Evolutionary conservation across 2,329 filamentous ascomycete species (phyloP).

Genomic region (Metarhizium brunneum): DNA sequence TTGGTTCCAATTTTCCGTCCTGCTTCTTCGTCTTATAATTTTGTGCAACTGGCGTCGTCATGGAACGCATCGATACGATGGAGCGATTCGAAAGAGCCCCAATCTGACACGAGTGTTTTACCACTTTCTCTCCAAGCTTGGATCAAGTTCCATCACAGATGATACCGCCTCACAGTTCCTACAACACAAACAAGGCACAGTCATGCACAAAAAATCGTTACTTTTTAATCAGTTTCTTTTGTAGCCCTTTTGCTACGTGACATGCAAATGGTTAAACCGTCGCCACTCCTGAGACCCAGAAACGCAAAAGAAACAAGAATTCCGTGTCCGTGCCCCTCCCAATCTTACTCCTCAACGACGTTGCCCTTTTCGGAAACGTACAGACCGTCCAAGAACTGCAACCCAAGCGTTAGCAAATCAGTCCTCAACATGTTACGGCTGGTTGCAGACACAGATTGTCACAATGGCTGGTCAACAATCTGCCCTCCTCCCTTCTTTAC

Average conservation of each 20-base stretch:
- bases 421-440: not conserved
- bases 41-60: not conserved
- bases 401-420: slow-evolving; percentile 13
- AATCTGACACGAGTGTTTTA: not conserved
- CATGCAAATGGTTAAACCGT: slow-evolving; percentile 52
- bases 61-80: not conserved
- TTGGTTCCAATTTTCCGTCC: not conserved
- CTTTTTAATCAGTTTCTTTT: slow-evolving; percentile 28
- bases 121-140: not conserved
- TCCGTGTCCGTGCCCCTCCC: slow-evolving; percentile 27
- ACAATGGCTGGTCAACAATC: not conserved
- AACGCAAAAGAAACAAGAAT: slow-evolving; percentile 45
- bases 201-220: slow-evolving; percentile 19
- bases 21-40: not conserved
- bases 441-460: not conserved
- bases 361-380: slow-evolving; percentile 99
- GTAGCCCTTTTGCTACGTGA: slow-evolving; percentile 45
- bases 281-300: slow-evolving; percentile 55
- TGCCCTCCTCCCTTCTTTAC: too few species aligned
- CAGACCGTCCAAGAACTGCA: slow-evolving; percentile 96
- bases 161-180: too few species aligned
- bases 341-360: slow-evolving; percentile 60
- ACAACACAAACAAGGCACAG: not conserved
- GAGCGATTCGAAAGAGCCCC: not conserved
- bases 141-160: not conserved